These are phyloP conservation scores for Vaccinium vitisidaea DNA, from an alignment of 148 eudicot species.

Conservation along the genomic window DNA sequence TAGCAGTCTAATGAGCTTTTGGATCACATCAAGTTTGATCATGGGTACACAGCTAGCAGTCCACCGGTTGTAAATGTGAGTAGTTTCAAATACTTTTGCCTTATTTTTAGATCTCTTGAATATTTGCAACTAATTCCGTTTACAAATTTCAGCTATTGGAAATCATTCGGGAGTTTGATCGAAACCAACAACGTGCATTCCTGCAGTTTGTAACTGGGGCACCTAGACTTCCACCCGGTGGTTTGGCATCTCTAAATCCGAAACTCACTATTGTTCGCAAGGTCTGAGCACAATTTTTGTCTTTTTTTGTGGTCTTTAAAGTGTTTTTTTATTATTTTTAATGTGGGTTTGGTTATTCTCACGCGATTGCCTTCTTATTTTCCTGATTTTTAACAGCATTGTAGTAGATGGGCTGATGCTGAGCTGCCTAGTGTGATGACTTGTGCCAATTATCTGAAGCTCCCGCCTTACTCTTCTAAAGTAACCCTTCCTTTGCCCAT, in stretches of 20 bases:
- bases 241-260: conserved; percentile 88
- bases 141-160: conserved; percentile 64
- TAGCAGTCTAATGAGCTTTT: conserved; percentile 67
- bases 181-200: conserved; percentile 73
- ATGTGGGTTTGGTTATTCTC: neutral
- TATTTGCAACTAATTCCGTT: neutral
- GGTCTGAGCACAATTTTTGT: conserved; percentile 32
- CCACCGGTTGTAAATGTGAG: conserved; percentile 72
- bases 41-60: conserved; percentile 91
- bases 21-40: conserved; percentile 92
- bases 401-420: conserved; percentile 47
- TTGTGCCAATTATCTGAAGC: conserved; percentile 92
- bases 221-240: conserved; percentile 90
- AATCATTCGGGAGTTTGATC: conserved; percentile 69
- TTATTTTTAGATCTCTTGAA: neutral
- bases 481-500: conserved; percentile 26
- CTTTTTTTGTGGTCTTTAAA: neutral
- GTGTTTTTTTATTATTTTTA: neutral
- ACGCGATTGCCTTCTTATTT: conserved; percentile 1
- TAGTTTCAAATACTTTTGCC: conserved; percentile 5
- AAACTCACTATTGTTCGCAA: conserved; percentile 93
- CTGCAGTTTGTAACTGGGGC: conserved; percentile 95
- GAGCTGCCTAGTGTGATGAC: conserved; percentile 99
- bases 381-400: conserved; percentile 49
- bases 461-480: conserved; percentile 90